Percentiles rank a stretch among this genome's conserved stretches.
These are phyloP conservation scores for Rhodomyrtus psidioides DNA, from an alignment of 441 rosid genomes.

Conservation along the genomic window DNA sequence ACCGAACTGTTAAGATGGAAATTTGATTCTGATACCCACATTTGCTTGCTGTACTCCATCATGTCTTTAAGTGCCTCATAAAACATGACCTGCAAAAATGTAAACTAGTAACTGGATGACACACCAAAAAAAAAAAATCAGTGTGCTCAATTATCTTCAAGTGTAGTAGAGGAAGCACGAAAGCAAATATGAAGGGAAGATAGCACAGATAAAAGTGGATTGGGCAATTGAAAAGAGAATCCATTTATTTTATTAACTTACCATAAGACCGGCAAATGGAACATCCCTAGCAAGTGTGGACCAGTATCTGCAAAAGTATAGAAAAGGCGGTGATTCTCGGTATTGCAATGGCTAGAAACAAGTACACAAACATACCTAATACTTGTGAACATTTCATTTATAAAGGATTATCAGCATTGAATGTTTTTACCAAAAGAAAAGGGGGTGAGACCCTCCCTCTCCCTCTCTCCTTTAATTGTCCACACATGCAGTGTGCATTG, in stretches of 20 bases:
- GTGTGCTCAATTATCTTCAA: background rate
- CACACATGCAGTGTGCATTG: background rate
- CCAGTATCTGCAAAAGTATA: conserved; percentile 52
- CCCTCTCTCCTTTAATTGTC: background rate
- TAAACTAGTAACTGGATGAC: background rate
- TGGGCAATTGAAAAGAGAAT: background rate
- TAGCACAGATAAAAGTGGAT: background rate
- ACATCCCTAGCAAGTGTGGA: conserved; percentile 94
- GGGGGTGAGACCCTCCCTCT: background rate
- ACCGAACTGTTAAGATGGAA: conserved; percentile 33
- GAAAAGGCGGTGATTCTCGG: background rate
- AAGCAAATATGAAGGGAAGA: background rate
- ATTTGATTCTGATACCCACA: conserved; percentile 36
- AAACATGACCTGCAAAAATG: conserved; percentile 59
- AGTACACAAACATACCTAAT: background rate
- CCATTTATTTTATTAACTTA: conserved; percentile 6
- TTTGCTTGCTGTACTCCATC: conserved; percentile 46
- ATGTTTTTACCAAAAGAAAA: background rate
- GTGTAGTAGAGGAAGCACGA: background rate
- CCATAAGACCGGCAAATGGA: conserved; percentile 95
- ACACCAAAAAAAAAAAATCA: background rate
- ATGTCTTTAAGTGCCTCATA: conserved; percentile 75
- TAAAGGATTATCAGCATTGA: background rate
- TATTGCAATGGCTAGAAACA: background rate
- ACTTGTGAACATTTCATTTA: background rate